Base-by-base conservation (phyloP, 768 basidiomycete genomes). In the Lactifluus rugatus region DNA sequence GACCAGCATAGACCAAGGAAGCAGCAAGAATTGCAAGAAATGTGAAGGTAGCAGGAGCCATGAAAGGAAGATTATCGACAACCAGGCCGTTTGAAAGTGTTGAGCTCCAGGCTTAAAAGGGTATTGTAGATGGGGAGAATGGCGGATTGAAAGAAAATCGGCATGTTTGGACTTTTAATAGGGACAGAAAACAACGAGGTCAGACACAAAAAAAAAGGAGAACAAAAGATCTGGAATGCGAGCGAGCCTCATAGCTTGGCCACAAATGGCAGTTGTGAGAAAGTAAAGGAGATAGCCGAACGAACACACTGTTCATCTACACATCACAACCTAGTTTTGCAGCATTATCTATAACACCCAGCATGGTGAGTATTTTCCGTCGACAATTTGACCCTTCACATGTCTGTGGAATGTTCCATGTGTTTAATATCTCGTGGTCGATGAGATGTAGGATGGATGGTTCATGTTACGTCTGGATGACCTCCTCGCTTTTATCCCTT, bases 301-400 rank as follows among this genome's bases (percentile, higher is more conserved):
- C 36, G 32, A 57, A 52, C 31, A 10, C 10, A 9, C 47, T 47
- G 51, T 56, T 56, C 28, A 31, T 31, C 28, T 5, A 60, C 53
- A 51, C 10, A 41, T 63, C 61, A 48, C 63, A 61, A 56, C 58
- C 58, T 48, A 52, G 65, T 67, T 64, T 70, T 68, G 69, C 68
- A 69, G 69, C 68, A 69, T 66, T 62, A 58, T 62, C 69, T 66
- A 70, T 56, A 58, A 54, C 57, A 60, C 66, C 57, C 67, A 72
- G 64, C 62, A 73, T 73, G 72, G 72, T 73, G 66, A 73, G 72
- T 65, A 57, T 34, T 45, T 49, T 54, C 36, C 48, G 21, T 55
- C 51, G 39, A 47, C 17, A 56, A 19, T 34, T 37, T 14, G 8
- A n/a, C 36, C 49, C 42, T 41, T 50, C 17, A 23, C 32, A 34